Evolutionary conservation across 1,139 yeast genomes (phyloP), one percentile per base, ranked within the genome.

Genomic region (Candida sanyaensis): DNA sequence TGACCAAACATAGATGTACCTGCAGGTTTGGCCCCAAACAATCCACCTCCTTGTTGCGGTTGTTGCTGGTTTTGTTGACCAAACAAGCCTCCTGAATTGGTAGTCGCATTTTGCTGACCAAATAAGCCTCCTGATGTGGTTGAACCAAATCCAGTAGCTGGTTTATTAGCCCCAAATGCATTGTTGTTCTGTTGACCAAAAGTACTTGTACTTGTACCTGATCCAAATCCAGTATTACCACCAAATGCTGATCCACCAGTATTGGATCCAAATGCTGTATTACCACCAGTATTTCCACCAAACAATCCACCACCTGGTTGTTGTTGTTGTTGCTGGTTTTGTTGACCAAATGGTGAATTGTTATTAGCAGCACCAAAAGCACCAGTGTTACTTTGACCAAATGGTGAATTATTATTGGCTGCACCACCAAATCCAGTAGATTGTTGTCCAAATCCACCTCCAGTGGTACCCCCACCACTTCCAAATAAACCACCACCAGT

Each of bases 1-100:
- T 48, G 50, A 9, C 57, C 58, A 45, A 55, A 55, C 41, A 41
- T 38, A 2, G 51, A 39, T 7, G 49, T 39, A 9, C 49, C 45
- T 12, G 47, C 40, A 8, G 59, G 58, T 30, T 59, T 60, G 41
- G 49, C 53, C n/a, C 65, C 67, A 54, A 59, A 61, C 17, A 64
- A 50, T 23, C 68, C 67, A 10, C 65, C 63, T 7, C 59, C 48
- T 40, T 37, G 28, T 12, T 31, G 32, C 21, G 17, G 48, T 34
- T n/a, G 54, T 45, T 48, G 50, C 46, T 40, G 51, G 43, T 47
- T 48, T 52, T 48, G 46, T 49, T 38, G 40, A 55, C 75, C 76
- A 54, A 73, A 71, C 37, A 73, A 55, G 1, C 71, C 70, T 2
- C 66, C 66, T 21, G 30, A 32, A 11, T 26, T 27, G 43, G 50